Conservation (phyloP, 257 asterid genomes). For the Cruciata laevipes region DNA sequence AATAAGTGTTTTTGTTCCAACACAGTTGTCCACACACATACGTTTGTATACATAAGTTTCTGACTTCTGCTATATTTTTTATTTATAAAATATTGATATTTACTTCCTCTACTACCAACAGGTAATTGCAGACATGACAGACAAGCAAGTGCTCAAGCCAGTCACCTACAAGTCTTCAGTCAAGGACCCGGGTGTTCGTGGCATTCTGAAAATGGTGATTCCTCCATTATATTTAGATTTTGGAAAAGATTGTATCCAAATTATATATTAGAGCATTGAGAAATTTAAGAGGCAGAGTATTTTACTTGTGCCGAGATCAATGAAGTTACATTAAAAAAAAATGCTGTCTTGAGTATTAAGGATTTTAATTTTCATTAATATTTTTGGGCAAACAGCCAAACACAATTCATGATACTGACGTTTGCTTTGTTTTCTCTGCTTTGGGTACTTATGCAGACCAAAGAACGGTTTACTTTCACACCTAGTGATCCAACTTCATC, state of each 20-base stretch:
- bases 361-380: neutral
- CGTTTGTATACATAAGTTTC: too few species aligned
- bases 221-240: neutral
- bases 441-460: slow-evolving; percentile 37
- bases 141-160: slow-evolving; percentile 60
- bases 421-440: neutral
- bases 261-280: neutral
- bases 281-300: neutral
- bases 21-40: too few species aligned
- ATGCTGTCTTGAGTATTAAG: neutral
- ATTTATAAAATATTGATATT: too few species aligned
- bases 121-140: slow-evolving; percentile 43
- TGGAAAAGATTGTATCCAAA: slow-evolving; percentile 12
- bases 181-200: slow-evolving; percentile 73
- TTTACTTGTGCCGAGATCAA: neutral
- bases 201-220: slow-evolving; percentile 67
- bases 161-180: slow-evolving; percentile 63
- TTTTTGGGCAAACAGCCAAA: slow-evolving; percentile 3
- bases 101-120: neutral
- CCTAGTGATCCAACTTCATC: slow-evolving; percentile 68
- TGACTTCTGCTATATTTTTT: too few species aligned
- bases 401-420: neutral
- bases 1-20: too few species aligned
- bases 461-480: slow-evolving; percentile 52
- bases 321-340: neutral